Base-by-base conservation (phyloP, 805 yeast species). In the Saccharomycopsis sp. region DNA sequence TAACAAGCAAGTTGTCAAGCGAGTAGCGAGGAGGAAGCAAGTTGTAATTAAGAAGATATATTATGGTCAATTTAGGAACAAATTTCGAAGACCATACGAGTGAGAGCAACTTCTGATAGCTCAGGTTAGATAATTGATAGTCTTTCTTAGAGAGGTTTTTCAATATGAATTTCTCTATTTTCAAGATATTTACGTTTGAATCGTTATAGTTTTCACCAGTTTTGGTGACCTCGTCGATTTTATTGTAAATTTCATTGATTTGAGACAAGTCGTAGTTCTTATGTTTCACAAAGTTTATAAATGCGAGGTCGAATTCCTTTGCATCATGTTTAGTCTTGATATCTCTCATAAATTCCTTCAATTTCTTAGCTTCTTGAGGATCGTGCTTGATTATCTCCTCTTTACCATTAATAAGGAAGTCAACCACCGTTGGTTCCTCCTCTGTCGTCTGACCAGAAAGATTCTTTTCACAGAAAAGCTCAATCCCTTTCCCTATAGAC, bases 401-500 rank as follows among this genome's bases (percentile, higher is more conserved):
- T 12, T 44, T 54, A n/a, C 42, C 58, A 29, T 29, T 53, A 7
- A 55, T 52, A 20, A 52, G 51, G 24, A 42, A 52, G 15, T 53
- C 55, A 23, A 50, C 19, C 9, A 55, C 56, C 15, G 52, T 29
- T 9, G 15, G 24, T 24, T 41, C 41, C 14, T 53, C 22, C 5
- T 12, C 52, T 15, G 25, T 17, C 20, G 29, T 47, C 25, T 38
- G 23, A 5, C 38, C 38, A 44, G 49, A 17, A 44, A 19, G 22
- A 17, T 17, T 24, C 19, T 52, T 52, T 17, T 50, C 25, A 44
- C 53, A 53, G 20, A 38, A 60, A 15, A 35, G 9, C 20, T 60
- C 58, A 41, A 61, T 53, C 14, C 63, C 63, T 35, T 54, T 61
- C 15, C 58, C 57, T 15, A 61, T 20, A n/a, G 62, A 58, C 35